phyloP scores from a whole-genome alignment of 495 filamentous ascomycete genomes.

The Chaetomium fimeti region DNA sequence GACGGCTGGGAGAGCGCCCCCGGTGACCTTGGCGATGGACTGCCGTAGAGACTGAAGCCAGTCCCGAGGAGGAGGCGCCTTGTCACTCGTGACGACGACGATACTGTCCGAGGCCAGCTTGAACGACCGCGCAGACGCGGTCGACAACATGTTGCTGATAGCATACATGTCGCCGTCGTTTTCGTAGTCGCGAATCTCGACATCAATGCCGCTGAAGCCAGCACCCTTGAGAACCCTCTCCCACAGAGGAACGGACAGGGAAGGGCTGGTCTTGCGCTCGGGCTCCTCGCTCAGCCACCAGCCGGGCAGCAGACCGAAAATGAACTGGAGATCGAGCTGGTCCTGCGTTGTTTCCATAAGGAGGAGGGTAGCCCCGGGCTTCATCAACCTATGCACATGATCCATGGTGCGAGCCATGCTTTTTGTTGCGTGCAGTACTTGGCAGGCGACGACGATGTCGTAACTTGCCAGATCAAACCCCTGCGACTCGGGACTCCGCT shows the following conservation, averaged over 20 bases:
- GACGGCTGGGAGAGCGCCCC: too few relatives aligned
- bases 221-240: not conserved
- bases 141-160: too few relatives aligned
- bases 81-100: too few relatives aligned
- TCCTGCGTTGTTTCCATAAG: not conserved
- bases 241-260: not conserved
- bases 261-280: not conserved
- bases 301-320: not conserved
- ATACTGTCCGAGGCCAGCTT: too few relatives aligned
- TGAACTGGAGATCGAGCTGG: not conserved
- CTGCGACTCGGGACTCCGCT: conserved; percentile 47
- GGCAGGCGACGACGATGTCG: conserved; percentile 54
- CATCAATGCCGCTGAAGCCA: not conserved
- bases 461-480: conserved; percentile 43
- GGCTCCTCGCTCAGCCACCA: conserved; percentile 1
- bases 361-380: not conserved
- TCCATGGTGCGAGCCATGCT: not conserved
- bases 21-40: too few relatives aligned
- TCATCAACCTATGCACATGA: not conserved
- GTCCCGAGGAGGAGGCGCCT: too few relatives aligned
- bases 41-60: too few relatives aligned
- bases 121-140: too few relatives aligned
- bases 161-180: too few relatives aligned
- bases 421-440: conserved; percentile 33
- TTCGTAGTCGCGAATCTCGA: not conserved